A percentile compares a stretch with the other conserved stretches of the same genome.
These are phyloP conservation scores for Cyclotella baltica DNA, from an alignment of 108 stramenopile genomes.

Conservation along the genomic window DNA sequence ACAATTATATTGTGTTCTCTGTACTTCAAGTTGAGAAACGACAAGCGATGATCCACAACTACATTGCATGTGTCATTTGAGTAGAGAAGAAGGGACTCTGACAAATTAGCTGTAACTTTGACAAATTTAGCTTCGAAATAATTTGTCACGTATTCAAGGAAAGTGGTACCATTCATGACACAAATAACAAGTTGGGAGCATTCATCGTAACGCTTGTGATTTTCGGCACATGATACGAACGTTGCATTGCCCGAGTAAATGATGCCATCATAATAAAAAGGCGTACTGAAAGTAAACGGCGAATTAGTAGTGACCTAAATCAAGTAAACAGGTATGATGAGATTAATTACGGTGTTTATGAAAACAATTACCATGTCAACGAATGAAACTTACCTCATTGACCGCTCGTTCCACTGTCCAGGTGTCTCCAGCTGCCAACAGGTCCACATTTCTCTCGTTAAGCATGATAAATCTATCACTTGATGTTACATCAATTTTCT, in stretches of 20 bases:
- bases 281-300: not conserved
- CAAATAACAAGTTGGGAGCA: conserved; percentile 24
- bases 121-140: not conserved
- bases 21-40: not conserved
- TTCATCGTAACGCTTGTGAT: not conserved
- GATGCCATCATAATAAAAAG: conserved; percentile 12
- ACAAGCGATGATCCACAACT: not conserved
- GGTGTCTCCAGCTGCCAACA: not conserved
- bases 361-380: not conserved
- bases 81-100: not conserved
- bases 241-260: conserved; percentile 19
- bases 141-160: not conserved
- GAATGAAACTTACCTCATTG: not conserved
- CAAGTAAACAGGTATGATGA: not conserved
- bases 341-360: not conserved
- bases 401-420: not conserved
- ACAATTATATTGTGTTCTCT: too few relatives aligned
- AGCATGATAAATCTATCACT: not conserved
- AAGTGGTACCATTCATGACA: not conserved
- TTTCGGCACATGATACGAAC: conserved; percentile 50
- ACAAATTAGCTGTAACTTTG: not conserved
- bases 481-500: not conserved
- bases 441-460: not conserved
- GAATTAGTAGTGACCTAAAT: not conserved
- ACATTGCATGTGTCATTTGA: conserved; percentile 19